phyloP scores from a whole-genome alignment of 495 filamentous ascomycete genomes.

The Cairneyella variabilis region DNA sequence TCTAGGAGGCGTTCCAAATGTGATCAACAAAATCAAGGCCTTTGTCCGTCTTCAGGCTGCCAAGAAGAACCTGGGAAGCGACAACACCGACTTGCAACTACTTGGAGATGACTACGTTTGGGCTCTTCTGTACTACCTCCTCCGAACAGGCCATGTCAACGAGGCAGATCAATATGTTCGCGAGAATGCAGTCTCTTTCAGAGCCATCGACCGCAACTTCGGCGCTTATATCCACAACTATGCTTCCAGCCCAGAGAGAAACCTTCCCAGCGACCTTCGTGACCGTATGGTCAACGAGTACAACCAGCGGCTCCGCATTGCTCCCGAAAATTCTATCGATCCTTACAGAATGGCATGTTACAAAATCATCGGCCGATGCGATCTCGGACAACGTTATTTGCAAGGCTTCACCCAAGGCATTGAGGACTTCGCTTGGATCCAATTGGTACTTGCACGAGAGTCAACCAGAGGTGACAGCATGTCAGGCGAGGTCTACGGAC shows the following conservation, averaged over 20 bases:
- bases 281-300: conserved; percentile 87
- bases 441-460: conserved; percentile 88
- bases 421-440: conserved; percentile 97
- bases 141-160: conserved; percentile 75
- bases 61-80: conserved; percentile 74
- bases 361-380: conserved; percentile 94
- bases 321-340: conserved; percentile 82
- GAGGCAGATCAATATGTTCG: conserved; percentile 86
- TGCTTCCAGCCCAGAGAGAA: conserved; percentile 61
- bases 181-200: conserved; percentile 70
- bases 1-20: conserved; percentile 81
- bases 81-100: conserved; percentile 67
- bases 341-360: conserved; percentile 97
- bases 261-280: conserved; percentile 71
- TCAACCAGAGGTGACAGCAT: conserved; percentile 77
- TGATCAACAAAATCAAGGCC: conserved; percentile 84
- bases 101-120: conserved; percentile 83
- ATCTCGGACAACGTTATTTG: conserved; percentile 72
- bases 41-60: conserved; percentile 76
- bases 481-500: conserved; percentile 82
- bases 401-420: conserved; percentile 77
- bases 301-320: conserved; percentile 74
- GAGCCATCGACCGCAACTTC: conserved; percentile 86
- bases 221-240: conserved; percentile 83
- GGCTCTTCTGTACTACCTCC: conserved; percentile 90